Evolutionary conservation across 768 basidiomycete genomes (phyloP).

Genomic region (Auricularia auricula-judae): DNA sequence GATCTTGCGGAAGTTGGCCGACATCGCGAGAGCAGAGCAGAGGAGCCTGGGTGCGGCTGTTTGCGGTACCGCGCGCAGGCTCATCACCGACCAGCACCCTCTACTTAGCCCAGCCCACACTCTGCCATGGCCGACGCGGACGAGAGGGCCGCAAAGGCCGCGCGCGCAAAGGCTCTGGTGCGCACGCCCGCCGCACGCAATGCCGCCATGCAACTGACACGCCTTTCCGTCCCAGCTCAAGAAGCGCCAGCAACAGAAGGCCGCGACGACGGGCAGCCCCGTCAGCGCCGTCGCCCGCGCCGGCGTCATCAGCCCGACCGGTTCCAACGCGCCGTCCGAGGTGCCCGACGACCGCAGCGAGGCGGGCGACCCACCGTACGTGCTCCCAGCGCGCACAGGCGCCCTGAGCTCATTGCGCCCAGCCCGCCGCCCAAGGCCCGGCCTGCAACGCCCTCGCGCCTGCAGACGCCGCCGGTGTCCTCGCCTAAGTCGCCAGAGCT

Average conservation of each 20-base stretch:
- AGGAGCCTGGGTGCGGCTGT: background rate
- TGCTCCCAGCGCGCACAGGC: conserved; percentile 17
- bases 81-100: conserved; percentile 9
- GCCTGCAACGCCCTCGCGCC: background rate
- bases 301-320: conserved; percentile 9
- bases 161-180: conserved; percentile 77
- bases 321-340: conserved; percentile 40
- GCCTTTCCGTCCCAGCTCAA: conserved; percentile 43
- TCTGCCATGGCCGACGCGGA: conserved; percentile 44
- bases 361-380: conserved; percentile 18
- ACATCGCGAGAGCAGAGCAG: conserved; percentile 15
- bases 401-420: conserved; percentile 21
- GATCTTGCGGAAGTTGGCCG: conserved; percentile 75
- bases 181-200: conserved; percentile 11
- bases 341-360: conserved; percentile 14
- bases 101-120: background rate
- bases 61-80: background rate
- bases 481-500: background rate
- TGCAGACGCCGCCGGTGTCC: conserved; percentile 1
- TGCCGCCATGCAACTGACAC: background rate
- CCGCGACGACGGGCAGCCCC: conserved; percentile 41
- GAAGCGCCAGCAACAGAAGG: conserved; percentile 63
- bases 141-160: conserved; percentile 72
- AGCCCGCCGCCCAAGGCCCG: conserved; percentile 24
- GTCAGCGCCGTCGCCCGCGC: conserved; percentile 36